A percentile compares a stretch with the other conserved stretches of the same genome.
phyloP scores from a whole-genome alignment of 139 green algal species.

The Coelastrella sp. region DNA sequence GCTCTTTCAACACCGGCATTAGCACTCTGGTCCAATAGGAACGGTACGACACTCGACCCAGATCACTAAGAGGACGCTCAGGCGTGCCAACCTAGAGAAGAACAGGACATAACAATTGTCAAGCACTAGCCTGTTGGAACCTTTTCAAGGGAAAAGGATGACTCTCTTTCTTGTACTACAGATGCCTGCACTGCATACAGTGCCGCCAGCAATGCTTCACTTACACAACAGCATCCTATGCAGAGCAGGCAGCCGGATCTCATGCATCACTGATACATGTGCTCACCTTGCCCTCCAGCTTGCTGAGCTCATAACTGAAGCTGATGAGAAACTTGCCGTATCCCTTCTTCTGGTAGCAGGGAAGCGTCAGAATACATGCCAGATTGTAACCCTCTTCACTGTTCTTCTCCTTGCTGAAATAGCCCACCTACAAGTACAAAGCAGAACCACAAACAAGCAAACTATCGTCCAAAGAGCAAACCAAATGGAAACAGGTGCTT shows the following conservation, averaged over 20 bases:
- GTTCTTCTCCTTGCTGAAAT: conserved; percentile 94
- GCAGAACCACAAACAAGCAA: not conserved
- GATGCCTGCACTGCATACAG: no score
- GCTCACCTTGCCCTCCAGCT: conserved; percentile 94
- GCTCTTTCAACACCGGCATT: conserved; percentile 86
- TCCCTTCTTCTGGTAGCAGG: conserved; percentile 97
- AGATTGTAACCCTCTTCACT: conserved; percentile 97
- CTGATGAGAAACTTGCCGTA: conserved; percentile 99
- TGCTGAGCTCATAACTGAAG: conserved; percentile 95
- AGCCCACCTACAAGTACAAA: conserved; percentile 65
- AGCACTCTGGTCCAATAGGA: conserved; percentile 97
- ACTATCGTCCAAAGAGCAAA: no score
- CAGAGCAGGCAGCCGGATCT: not conserved
- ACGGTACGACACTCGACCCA: conserved; percentile 95
- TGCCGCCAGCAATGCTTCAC: no score
- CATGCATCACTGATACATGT: not conserved
- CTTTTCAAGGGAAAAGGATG: no score
- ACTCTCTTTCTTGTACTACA: no score
- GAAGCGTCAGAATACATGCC: conserved; percentile 98
- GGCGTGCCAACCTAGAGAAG: conserved; percentile 89
- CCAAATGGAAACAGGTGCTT: no score
- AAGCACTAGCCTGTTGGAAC: not conserved
- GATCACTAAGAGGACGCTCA: conserved; percentile 96
- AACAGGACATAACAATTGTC: not conserved
- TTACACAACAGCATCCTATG: not conserved